phyloP scores from a whole-genome alignment of 441 rosid genomes.

The Flueggea neowawraea region DNA sequence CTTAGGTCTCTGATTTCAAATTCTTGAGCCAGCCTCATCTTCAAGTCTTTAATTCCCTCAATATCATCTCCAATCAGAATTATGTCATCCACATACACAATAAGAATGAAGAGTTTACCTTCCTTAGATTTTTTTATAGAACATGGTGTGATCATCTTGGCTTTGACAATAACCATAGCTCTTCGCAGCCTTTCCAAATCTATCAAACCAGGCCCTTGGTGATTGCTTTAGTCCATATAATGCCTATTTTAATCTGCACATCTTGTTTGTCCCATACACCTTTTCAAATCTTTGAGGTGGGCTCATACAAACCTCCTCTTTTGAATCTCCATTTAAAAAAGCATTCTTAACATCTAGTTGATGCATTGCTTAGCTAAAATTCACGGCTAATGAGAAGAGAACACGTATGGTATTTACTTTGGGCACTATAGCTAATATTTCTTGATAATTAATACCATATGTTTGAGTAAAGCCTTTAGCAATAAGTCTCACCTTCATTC shows the following conservation, averaged over 20 bases:
- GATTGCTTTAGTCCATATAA: slow-evolving; percentile 1
- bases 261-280: neutral
- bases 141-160: neutral
- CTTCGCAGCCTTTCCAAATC: neutral
- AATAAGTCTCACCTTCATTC: no score
- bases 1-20: neutral
- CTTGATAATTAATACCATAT: no score
- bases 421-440: neutral
- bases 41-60: neutral
- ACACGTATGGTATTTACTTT: neutral
- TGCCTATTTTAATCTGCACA: neutral
- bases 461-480: no score
- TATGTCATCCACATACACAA: no score
- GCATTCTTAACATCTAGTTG: no score
- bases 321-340: neutral
- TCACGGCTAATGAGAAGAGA: neutral
- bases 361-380: neutral
- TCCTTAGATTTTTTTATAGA: no score
- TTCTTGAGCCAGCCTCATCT: neutral
- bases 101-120: no score
- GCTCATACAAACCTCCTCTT: neutral
- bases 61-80: no score
- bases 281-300: neutral
- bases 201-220: neutral
- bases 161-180: neutral